Evolutionary conservation across 1,139 yeast genomes (phyloP), one percentile per base, ranked within the genome.

Genomic region (Trichomonascaceae sp.): DNA sequence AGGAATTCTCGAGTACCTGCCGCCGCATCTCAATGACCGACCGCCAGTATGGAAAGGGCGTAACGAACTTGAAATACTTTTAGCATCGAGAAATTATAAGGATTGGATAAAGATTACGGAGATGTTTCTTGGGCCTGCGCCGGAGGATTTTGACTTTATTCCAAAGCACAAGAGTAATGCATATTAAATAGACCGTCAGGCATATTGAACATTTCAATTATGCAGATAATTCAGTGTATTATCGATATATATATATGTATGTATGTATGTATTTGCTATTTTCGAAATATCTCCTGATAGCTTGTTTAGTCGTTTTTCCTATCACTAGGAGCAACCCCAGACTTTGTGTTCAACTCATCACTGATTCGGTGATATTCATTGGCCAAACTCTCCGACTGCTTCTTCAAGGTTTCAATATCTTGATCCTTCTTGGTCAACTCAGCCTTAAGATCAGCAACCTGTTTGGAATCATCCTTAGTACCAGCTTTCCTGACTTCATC

Each of bases 81-180:
- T 93, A 61, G 97, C 95, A 0, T 85, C 95, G 47, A 74, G 83
- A 4, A 95, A 91, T 70, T 89, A 85, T 72, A 80, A 77, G 64
- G 99, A 93, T 70, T 93, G 99, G 99, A 87, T 93, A 69, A 93
- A 91, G 70, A 82, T 95, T 60, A 82, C 96, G n/a, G 99, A 95
- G 69, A 82, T 90, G 95, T 91, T 91, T 66, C 78, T 93, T 61
- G 99, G 99, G 20, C 88, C 88, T 57, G 86, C 85, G 1, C 82
- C 85, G 53, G 85, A 82, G 3, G 77, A 74, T 47, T 93, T 95
- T 73, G 81, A 80, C 53, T 93, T 90, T 68, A 79, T 80, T 55
- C 99, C 99, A 52, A 93, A 93, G 72, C 99, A 93, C 70, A 93
- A 91, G 77, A 87, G 96, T 71, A 93, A 87, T 63, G 78, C 96